A percentile compares a stretch with the other conserved stretches of the same genome.
These are phyloP conservation scores for Podospora sp. DNA, from an alignment of 495 filamentous ascomycete species.

Conservation along the genomic window DNA sequence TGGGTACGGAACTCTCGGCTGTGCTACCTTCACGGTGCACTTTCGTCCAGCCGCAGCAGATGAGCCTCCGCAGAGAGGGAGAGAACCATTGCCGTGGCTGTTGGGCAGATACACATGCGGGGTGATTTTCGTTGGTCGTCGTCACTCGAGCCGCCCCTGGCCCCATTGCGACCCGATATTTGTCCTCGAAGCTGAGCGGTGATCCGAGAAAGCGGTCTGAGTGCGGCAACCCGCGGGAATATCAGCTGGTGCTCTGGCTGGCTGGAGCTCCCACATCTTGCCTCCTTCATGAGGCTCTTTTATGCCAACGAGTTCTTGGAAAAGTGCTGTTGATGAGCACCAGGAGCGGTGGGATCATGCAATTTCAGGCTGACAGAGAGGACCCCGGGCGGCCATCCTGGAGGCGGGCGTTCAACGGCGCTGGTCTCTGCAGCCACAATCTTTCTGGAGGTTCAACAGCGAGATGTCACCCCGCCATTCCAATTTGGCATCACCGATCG, in stretches of 20 bases:
- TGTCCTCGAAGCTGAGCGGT: slow-evolving; percentile 15
- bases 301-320: background rate
- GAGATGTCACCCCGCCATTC: background rate
- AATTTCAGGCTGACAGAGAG: background rate
- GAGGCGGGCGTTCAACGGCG: slow-evolving; percentile 7
- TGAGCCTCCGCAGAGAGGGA: background rate
- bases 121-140: slow-evolving; percentile 22
- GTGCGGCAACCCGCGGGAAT: slow-evolving; percentile 5
- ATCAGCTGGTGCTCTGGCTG: background rate
- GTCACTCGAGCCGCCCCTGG: slow-evolving; percentile 1
- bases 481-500: background rate
- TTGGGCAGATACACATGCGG: slow-evolving; percentile 30
- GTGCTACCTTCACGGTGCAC: slow-evolving; percentile 12
- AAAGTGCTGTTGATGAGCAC: background rate
- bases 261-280: background rate
- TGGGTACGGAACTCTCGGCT: background rate
- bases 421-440: slow-evolving; percentile 13
- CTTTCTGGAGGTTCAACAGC: background rate
- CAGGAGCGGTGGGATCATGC: background rate
- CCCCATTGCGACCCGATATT: slow-evolving; percentile 22
- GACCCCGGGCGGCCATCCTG: background rate
- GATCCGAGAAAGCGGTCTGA: slow-evolving; percentile 17
- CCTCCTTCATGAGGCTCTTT: background rate
- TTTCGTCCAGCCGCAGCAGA: slow-evolving; percentile 3
- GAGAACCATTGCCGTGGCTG: slow-evolving; percentile 21